phyloP scores from a whole-genome alignment of 106 monocot genomes.

The Platanthera guangdongensis region DNA sequence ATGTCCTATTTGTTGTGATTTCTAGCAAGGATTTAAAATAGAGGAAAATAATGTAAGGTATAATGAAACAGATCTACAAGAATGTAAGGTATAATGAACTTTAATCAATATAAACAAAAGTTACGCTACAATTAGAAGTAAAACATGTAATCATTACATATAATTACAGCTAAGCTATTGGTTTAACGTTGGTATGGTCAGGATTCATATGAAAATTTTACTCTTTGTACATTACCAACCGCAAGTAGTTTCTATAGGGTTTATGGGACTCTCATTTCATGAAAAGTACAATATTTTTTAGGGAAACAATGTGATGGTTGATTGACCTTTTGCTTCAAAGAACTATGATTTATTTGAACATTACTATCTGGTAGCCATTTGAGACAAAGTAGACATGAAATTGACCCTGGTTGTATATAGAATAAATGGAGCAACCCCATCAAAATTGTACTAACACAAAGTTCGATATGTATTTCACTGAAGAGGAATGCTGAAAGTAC shows the following conservation, averaged over 20 bases:
- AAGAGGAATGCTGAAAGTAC: slow-evolving; percentile 3
- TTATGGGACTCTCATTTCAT: slow-evolving; percentile 1
- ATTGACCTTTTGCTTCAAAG: neutral
- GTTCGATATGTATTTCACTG: neutral
- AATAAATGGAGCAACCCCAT: neutral
- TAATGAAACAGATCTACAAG: no score
- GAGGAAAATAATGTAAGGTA: no score
- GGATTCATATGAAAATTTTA: neutral
- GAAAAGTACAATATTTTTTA: neutral
- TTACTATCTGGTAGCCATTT: neutral
- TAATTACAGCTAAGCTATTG: neutral
- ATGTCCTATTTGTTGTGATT: no score
- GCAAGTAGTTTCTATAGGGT: neutral
- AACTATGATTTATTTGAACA: neutral
- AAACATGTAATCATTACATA: no score
- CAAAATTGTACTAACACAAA: neutral
- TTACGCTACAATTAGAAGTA: no score
- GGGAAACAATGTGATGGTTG: neutral
- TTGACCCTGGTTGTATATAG: neutral
- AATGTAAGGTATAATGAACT: no score
- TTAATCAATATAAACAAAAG: no score
- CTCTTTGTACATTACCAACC: neutral
- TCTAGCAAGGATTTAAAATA: no score
- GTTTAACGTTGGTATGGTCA: neutral
- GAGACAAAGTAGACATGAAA: neutral